Evolutionary conservation across 108 stramenopile species (phyloP), one percentile per base, ranked within the genome.

Genomic region (Cyclotella cryptica): DNA sequence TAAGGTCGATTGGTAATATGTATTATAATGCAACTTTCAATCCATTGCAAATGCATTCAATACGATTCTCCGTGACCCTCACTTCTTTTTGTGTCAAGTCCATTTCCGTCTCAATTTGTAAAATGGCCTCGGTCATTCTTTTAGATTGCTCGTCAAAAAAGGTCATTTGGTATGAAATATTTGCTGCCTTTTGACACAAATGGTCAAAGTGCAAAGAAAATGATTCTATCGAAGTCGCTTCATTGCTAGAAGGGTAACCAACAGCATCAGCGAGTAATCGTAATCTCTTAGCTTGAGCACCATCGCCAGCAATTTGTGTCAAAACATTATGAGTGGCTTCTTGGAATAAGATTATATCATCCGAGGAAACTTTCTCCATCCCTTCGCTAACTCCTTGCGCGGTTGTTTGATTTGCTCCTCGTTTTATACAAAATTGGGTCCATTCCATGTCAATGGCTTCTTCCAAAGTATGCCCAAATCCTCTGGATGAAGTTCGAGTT

Each of bases 361-460:
- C 60, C n/a, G 61, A 26, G 14, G 68, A 51, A 7, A 69, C 24
- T 9, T 47, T 59, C n/a, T 40, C 60, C 13, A 72, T 61, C 12
- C 10, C 3, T 22, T 41, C 24, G 15, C 1, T 6, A 3, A 24
- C 24, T n/a, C 29, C 9, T 4, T n/a, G 12, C 7, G 8, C 44
- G 6, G 61, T 3, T 5, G 17, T 35, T 1, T 62, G 1, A 39
- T 41, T 22, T 30, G 58, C 11, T 15, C 30, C 15, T 24, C 21
- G 26, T 29, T 46, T 60, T 18, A 77, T 60, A 21, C 63, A 55
- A 45, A 52, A 30, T 35, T 71, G 69, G 24, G 63, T 65, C 77
- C 77, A 78, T 65, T 70, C 77, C 22, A 78, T 35, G 28, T 78
- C 43, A 18, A 78, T 78, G 18, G 69, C 63, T 42, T 78, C 69